Percentiles rank a stretch among this genome's conserved stretches.
Conservation (phyloP, 2,329 filamentous ascomycete species). For the Lithohypha guttulata region DNA sequence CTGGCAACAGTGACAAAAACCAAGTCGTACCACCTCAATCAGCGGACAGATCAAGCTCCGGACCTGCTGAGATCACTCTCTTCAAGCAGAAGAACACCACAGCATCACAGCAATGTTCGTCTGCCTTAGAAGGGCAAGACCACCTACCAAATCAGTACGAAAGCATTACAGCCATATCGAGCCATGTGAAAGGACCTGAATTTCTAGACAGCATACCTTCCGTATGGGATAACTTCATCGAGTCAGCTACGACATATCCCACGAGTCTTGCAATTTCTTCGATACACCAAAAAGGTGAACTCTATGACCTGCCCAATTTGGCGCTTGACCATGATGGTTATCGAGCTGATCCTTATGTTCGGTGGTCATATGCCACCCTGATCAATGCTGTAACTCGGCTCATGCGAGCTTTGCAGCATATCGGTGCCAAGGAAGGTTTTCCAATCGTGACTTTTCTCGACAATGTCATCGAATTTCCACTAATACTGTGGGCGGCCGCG, state of each 20-base stretch:
- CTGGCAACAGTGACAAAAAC: no score
- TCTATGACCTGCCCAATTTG: constrained; percentile 4
- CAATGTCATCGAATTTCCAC: background rate
- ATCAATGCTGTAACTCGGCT: constrained; percentile 1
- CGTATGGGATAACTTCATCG: background rate
- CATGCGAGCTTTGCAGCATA: background rate
- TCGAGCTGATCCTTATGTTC: constrained; percentile 4
- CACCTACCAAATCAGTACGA: no score
- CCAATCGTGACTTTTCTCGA: constrained; percentile 2
- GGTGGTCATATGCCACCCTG: constrained; percentile 6
- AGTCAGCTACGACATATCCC: constrained; percentile 1
- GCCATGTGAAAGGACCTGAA: background rate
- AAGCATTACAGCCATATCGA: no score
- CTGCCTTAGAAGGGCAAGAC: no score
- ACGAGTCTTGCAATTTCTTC: constrained; percentile 1
- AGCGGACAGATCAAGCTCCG: background rate
- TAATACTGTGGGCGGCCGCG: constrained; percentile 3
- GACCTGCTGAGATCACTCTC: no score
- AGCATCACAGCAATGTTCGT: no score
- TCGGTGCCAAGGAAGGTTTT: background rate
- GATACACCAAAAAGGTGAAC: background rate
- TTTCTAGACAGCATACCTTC: background rate
- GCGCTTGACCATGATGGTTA: constrained; percentile 2
- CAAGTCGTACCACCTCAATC: background rate
- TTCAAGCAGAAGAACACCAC: background rate